phyloP scores from a whole-genome alignment of 2,329 filamentous ascomycete species.

The Pseudocercospora musae region DNA sequence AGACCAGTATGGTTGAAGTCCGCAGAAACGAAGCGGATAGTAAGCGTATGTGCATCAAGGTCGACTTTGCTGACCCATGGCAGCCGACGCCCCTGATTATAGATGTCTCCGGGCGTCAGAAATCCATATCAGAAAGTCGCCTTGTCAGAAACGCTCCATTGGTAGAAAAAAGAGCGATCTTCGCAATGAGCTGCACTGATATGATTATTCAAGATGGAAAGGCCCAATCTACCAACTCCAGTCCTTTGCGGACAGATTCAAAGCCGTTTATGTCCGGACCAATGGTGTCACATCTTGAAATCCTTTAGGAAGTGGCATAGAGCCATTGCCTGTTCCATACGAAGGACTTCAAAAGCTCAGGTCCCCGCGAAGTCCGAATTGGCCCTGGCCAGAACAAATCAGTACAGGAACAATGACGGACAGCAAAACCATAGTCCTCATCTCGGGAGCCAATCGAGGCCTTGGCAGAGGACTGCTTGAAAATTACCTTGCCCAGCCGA shows the following conservation, averaged over 20 bases:
- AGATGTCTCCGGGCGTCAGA: background rate
- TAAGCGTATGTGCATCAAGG: too few species aligned
- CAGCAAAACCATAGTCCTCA: background rate
- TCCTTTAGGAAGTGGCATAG: background rate
- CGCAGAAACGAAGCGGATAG: background rate
- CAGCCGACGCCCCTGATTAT: background rate
- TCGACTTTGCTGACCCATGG: background rate
- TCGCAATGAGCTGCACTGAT: background rate
- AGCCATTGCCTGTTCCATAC: background rate
- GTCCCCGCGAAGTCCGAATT: background rate
- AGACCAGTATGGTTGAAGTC: background rate
- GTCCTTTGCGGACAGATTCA: background rate
- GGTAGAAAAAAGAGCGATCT: background rate
- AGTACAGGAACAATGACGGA: background rate
- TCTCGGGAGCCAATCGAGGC: slow-evolving; percentile 3
- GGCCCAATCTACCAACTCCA: background rate
- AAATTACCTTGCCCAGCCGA: background rate
- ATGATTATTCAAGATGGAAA: too few species aligned
- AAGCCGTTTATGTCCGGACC: background rate
- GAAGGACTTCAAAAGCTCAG: background rate
- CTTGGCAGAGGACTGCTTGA: slow-evolving; percentile 1
- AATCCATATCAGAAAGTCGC: background rate
- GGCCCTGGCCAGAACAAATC: too few species aligned
- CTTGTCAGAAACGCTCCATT: background rate
- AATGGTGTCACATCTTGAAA: background rate